A percentile compares a stretch with the other conserved stretches of the same genome.
Evolutionary conservation across 2,329 filamentous ascomycete species (phyloP).

Genomic region (Xylariales sp.): DNA sequence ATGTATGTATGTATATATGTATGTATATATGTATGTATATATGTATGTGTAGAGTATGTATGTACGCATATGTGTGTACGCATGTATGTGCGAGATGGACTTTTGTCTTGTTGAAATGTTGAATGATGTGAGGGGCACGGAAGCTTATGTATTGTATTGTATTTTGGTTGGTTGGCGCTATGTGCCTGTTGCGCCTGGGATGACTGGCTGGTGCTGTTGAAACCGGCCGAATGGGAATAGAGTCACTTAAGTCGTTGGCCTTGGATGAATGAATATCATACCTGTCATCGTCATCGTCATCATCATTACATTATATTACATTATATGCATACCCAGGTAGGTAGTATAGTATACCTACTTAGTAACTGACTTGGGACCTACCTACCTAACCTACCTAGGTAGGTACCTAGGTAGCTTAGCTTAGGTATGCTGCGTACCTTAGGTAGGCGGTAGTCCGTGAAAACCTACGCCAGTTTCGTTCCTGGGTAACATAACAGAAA

Average conservation of each 20-base stretch:
- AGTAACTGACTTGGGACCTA: background rate
- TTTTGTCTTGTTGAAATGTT: slow-evolving; percentile 18
- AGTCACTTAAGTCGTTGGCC: background rate
- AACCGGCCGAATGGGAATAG: too few relatives aligned
- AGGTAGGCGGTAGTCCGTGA: too few relatives aligned
- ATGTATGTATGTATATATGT: too few relatives aligned
- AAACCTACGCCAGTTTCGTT: slow-evolving; percentile 23
- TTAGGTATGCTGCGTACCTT: too few relatives aligned
- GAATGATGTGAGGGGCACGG: slow-evolving; percentile 27
- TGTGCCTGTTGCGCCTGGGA: background rate
- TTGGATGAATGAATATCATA: background rate
- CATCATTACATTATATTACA: background rate
- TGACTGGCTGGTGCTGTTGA: too few relatives aligned
- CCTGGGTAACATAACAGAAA: slow-evolving; percentile 39
- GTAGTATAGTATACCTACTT: background rate
- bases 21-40: too few relatives aligned
- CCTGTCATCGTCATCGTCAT: slow-evolving; percentile 23
- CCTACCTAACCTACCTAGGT: too few relatives aligned
- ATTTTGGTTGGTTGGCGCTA: background rate
- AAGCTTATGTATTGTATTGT: slow-evolving; percentile 15
- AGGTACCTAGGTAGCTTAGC: too few relatives aligned
- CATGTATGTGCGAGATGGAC: slow-evolving; percentile 28
- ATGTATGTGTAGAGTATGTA: too few relatives aligned
- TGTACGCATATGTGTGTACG: too few relatives aligned
- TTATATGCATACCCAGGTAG: too few relatives aligned